phyloP scores from a whole-genome alignment of 495 filamentous ascomycete species.

The Xylaria bambusicola region DNA sequence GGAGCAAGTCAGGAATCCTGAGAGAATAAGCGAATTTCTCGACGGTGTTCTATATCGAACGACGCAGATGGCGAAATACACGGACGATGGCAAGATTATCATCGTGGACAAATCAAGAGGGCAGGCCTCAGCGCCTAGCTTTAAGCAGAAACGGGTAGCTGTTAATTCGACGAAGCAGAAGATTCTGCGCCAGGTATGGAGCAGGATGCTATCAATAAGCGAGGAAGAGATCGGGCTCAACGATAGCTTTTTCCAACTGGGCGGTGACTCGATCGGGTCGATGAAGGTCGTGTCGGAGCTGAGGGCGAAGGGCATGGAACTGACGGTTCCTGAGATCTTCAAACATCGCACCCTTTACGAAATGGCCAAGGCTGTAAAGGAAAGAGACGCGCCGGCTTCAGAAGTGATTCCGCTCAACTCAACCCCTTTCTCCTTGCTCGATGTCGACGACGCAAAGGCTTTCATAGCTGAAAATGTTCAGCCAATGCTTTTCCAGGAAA shows the following conservation, averaged over 20 bases:
- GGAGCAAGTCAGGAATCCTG: conserved; percentile 30
- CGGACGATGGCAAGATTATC: conserved; percentile 18
- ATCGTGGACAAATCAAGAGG: conserved; percentile 22
- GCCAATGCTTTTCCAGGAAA: conserved; percentile 43
- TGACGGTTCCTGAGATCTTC: conserved; percentile 60
- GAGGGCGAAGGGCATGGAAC: conserved; percentile 49
- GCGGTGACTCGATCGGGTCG: conserved; percentile 70
- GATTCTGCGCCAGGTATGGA: conserved; percentile 38
- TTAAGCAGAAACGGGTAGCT: conserved; percentile 24
- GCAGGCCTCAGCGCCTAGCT: conserved; percentile 5
- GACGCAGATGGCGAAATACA: conserved; percentile 34
- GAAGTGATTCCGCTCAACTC: conserved; percentile 14
- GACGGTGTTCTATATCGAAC: conserved; percentile 33
- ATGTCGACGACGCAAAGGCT: conserved; percentile 31
- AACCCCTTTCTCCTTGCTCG: conserved; percentile 37
- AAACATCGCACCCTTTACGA: conserved; percentile 50
- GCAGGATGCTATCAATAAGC: conserved; percentile 33
- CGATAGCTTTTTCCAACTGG: conserved; percentile 64
- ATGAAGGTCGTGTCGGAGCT: conserved; percentile 68
- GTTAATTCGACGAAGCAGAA: conserved; percentile 41
- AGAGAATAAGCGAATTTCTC: conserved; percentile 16
- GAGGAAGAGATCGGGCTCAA: conserved; percentile 50
- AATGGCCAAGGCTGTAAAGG: conserved; percentile 38
- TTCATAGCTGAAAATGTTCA: conserved; percentile 34
- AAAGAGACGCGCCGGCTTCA: conserved; percentile 17